phyloP scores from a whole-genome alignment of 2,329 filamentous ascomycete species.

The Diaporthe batatas region DNA sequence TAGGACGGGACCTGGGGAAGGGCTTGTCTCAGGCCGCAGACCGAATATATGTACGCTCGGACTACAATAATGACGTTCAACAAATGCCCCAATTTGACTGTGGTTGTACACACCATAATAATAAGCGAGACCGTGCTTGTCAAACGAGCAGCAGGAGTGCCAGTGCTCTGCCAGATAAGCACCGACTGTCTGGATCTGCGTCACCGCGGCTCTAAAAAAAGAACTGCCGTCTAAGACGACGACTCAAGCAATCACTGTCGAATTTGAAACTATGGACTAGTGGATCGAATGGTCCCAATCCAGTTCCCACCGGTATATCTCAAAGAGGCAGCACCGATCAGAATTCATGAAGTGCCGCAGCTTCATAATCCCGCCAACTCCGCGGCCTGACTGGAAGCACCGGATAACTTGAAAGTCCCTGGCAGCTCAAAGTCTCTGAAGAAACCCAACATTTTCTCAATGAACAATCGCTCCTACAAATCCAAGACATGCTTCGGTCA shows the following conservation, averaged over 20 bases:
- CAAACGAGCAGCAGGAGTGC: not conserved
- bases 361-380: conserved; percentile 7
- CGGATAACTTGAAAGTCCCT: not conserved
- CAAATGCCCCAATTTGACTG: not conserved
- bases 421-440: not conserved
- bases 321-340: not conserved
- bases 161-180: too few species aligned
- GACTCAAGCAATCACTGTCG: not conserved
- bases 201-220: not conserved
- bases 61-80: not conserved
- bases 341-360: conserved; percentile 1
- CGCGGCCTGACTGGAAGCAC: not conserved
- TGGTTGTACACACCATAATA: not conserved
- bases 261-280: not conserved
- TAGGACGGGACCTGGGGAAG: not conserved
- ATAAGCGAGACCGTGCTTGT: not conserved
- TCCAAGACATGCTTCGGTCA: not conserved
- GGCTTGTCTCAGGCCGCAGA: conserved; percentile 1
- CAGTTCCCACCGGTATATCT: not conserved
- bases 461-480: not conserved
- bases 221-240: not conserved
- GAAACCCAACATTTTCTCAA: not conserved
- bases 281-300: not conserved
- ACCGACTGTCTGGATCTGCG: not conserved
- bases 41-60: not conserved